Evolutionary conservation across 163 green algal genomes (phyloP), one percentile per base, ranked within the genome.

Genomic region (Volvox carteri): DNA sequence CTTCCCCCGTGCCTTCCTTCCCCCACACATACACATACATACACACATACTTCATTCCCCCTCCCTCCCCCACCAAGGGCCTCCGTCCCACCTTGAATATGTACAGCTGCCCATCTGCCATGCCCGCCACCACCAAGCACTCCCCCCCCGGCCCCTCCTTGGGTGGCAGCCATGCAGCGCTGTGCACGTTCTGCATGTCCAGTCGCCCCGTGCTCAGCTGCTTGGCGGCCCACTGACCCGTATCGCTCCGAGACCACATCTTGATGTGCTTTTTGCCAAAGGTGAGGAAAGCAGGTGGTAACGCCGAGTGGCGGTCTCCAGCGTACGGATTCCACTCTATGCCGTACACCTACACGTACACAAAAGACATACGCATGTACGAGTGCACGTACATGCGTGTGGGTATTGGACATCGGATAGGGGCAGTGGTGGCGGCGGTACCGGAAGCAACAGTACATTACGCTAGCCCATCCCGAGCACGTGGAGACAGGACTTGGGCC

Each of bases 191-290:
- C 86, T 93, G 86, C 85, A 90, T 80, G 65, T 70, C 44, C 68
- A 92, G 73, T 44, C 87, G 74, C 1, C 87, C 87, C 23, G 93
- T 92, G 76, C 35, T 90, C 54, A 95, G 72, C 67, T 91, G 76
- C 68, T 92, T 93, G 84, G 65, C 35, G 37, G 44, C 77, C 91
- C 91, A 95, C 33, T 58, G 78, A 21, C 78, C 78, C 35, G 1
- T 50, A 12, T 48, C 75, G 75, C 84, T 78, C 28, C 78, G 46
- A 42, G 28, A 58, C 87, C 87, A 91, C 54, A 88, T 33, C 91
- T 96, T 96, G 77, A 95, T 91, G 90, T 96, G 93, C 90, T 96
- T 96, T 54, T 94, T 94, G 70, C 94, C 94, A 80, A 93, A 96
- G 7, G 92, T 95, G 9, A 94, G 72, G 85, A 96, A 96, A 14